Evolutionary conservation across 2,329 filamentous ascomycete species (phyloP).

Genomic region (Botrytis tulipae): DNA sequence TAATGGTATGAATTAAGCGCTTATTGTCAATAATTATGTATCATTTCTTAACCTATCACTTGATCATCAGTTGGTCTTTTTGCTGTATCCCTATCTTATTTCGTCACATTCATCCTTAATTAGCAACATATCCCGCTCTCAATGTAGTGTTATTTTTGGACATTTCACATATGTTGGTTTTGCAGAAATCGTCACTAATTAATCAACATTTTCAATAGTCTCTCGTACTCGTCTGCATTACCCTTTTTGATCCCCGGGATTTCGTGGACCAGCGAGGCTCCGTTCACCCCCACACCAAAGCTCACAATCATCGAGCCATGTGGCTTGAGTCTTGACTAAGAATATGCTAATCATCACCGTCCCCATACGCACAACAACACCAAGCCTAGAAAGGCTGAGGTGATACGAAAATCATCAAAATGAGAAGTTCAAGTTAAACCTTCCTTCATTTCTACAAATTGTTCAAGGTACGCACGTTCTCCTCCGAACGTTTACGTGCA

Average conservation of each 20-base stretch:
- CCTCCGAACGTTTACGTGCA: slow-evolving; percentile 3
- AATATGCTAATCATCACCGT: background rate
- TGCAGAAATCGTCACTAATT: slow-evolving; percentile 21
- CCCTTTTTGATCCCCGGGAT: background rate
- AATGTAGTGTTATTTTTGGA: slow-evolving; percentile 23
- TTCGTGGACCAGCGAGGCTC: background rate
- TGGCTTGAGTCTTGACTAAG: background rate
- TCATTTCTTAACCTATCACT: slow-evolving; percentile 8
- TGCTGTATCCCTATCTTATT: background rate
- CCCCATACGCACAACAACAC: background rate
- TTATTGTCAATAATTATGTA: slow-evolving; percentile 19
- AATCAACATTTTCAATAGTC: slow-evolving; percentile 21
- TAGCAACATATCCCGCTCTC: slow-evolving; percentile 17
- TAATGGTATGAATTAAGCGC: slow-evolving; percentile 19
- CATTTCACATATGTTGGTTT: background rate
- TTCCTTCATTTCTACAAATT: background rate
- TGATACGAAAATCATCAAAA: background rate
- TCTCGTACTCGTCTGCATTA: background rate
- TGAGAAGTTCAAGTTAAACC: background rate
- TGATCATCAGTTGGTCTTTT: slow-evolving; percentile 1
- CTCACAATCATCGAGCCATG: slow-evolving; percentile 10
- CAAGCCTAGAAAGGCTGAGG: background rate
- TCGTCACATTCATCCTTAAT: slow-evolving; percentile 18
- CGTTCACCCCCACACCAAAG: background rate
- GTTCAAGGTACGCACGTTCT: background rate